A percentile compares a stretch with the other conserved stretches of the same genome.
Conservation (phyloP, 2,329 filamentous ascomycete genomes). For the Teratosphaeria destructans region DNA sequence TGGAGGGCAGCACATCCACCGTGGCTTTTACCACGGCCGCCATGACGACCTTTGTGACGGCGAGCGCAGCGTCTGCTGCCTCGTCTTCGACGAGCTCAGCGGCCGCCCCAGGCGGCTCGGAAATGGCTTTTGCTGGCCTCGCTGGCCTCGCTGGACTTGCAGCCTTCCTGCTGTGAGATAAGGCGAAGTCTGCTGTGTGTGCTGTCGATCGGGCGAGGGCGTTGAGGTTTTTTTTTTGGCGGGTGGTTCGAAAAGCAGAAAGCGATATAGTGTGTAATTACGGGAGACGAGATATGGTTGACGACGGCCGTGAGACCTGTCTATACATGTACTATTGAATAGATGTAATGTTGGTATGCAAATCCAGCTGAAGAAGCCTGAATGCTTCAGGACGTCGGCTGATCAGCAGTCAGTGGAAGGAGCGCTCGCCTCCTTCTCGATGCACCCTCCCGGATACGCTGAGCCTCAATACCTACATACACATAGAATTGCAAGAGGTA, state of each 20-base stretch:
- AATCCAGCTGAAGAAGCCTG: not conserved
- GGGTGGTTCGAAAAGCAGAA: not conserved
- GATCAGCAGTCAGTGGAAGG: not conserved
- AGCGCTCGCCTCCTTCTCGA: not conserved
- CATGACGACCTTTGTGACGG: slow-evolving; percentile 1
- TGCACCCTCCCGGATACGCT: not conserved
- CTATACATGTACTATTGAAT: not conserved
- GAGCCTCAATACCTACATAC: not conserved
- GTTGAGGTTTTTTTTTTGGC: not conserved
- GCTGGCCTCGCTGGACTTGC: not conserved
- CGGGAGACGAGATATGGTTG: not conserved
- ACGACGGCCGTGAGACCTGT: not conserved
- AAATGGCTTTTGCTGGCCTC: slow-evolving; percentile 1
- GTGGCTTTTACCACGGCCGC: slow-evolving; percentile 7
- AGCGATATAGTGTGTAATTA: not conserved
- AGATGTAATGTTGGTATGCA: not conserved
- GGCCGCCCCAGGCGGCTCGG: not conserved
- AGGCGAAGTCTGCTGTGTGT: not conserved
- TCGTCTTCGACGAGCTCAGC: not conserved
- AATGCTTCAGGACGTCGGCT: not conserved
- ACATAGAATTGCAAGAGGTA: not conserved
- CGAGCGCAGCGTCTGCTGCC: not conserved
- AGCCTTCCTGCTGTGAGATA: not conserved
- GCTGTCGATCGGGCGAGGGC: not conserved
- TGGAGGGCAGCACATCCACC: slow-evolving; percentile 7